Conservation (phyloP, 2,329 filamentous ascomycete species). For the Plenodomus tracheiphilus region DNA sequence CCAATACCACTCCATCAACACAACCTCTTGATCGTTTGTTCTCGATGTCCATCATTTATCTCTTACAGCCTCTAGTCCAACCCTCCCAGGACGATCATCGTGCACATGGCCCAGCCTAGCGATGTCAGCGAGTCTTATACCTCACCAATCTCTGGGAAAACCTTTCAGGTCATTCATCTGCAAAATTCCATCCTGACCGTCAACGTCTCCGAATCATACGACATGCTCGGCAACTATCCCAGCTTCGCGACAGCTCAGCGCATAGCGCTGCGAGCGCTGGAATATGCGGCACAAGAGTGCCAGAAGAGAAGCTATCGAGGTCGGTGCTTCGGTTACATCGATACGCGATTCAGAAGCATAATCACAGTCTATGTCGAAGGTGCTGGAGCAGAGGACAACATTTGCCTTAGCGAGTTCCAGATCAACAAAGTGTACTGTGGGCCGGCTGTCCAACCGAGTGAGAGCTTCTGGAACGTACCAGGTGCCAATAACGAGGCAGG, state of each 20-base stretch:
- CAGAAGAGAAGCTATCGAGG: not conserved
- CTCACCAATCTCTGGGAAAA: not conserved
- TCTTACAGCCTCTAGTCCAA: no score
- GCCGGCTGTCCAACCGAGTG: not conserved
- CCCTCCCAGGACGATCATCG: not conserved
- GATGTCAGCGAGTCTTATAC: not conserved
- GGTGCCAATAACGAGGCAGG: no score
- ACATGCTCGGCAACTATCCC: constrained; percentile 2
- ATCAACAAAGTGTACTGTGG: constrained; percentile 1
- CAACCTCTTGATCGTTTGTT: no score
- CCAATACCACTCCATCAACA: no score
- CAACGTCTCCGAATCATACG: not conserved
- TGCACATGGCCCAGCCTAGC: not conserved
- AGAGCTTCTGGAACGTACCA: not conserved
- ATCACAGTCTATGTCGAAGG: constrained; percentile 2
- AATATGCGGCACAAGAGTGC: not conserved
- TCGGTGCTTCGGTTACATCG: constrained; percentile 1
- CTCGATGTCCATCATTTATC: no score
- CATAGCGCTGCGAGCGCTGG: not conserved
- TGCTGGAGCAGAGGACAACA: not conserved
- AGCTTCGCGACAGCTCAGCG: not conserved
- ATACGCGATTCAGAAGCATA: not conserved
- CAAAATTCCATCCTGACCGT: not conserved
- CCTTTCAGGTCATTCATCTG: not conserved
- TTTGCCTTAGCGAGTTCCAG: constrained; percentile 1